Conservation (phyloP, 2,329 filamentous ascomycete genomes). For the Dendrostoma leiphaemia region DNA sequence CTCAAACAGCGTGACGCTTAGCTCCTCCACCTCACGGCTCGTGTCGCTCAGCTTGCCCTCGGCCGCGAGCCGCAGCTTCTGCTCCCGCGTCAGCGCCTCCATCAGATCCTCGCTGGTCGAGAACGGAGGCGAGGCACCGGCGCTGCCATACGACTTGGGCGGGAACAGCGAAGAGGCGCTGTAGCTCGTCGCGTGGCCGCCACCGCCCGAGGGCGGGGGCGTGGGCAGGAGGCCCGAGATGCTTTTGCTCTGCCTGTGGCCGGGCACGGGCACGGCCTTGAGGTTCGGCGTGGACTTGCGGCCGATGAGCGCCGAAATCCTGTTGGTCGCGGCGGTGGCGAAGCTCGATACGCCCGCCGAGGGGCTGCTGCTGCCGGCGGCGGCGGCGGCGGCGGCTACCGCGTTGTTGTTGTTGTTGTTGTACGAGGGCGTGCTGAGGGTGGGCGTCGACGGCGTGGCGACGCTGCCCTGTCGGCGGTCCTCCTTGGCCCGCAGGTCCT, state of each 20-base stretch:
- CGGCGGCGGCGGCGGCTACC: background rate
- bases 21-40: slow-evolving; percentile 73
- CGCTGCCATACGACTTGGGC: slow-evolving; percentile 3
- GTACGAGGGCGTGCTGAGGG: slow-evolving; percentile 10
- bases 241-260: slow-evolving; percentile 26
- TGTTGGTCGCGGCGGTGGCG: slow-evolving; percentile 29
- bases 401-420: slow-evolving; percentile 21
- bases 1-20: slow-evolving; percentile 73
- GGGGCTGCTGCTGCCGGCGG: slow-evolving; percentile 15
- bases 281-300: slow-evolving; percentile 28
- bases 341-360: slow-evolving; percentile 26
- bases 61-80: slow-evolving; percentile 63
- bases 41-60: slow-evolving; percentile 67
- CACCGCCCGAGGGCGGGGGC: slow-evolving; percentile 43
- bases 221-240: slow-evolving; percentile 19
- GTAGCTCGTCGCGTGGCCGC: slow-evolving; percentile 19
- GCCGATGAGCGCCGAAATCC: slow-evolving; percentile 28
- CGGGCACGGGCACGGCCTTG: slow-evolving; percentile 28
- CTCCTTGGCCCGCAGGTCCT: slow-evolving; percentile 28
- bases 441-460: slow-evolving; percentile 25
- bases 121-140: slow-evolving; percentile 13
- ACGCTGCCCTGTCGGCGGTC: background rate
- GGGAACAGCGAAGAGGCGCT: slow-evolving; percentile 19
- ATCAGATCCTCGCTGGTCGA: slow-evolving; percentile 51
- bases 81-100: slow-evolving; percentile 64